A percentile compares a stretch with the other conserved stretches of the same genome.
Evolutionary conservation across 768 basidiomycete genomes (phyloP).

Genomic region (Naematelia encephala): DNA sequence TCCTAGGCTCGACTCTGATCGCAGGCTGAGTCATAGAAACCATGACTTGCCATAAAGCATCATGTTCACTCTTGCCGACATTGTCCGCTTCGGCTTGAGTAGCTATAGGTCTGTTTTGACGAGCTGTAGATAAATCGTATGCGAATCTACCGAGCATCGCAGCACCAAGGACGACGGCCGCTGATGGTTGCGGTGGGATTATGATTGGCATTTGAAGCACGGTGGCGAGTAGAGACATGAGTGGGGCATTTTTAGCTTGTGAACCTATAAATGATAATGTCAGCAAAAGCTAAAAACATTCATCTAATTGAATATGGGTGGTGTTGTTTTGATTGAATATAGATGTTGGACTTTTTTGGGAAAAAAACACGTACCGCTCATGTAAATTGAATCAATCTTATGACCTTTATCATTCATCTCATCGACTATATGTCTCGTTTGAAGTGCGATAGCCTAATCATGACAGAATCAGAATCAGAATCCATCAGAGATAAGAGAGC

Average conservation of each 20-base stretch:
- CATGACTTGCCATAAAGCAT: constrained; percentile 88
- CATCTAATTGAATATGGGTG: too few relatives aligned
- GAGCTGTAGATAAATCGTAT: constrained; percentile 55
- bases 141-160: constrained; percentile 93
- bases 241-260: constrained; percentile 79
- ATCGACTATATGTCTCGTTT: constrained; percentile 90
- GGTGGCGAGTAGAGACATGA: constrained; percentile 88
- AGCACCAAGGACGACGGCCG: constrained; percentile 84
- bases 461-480: constrained; percentile 1
- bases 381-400: constrained; percentile 74
- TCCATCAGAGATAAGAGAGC: background rate
- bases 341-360: background rate
- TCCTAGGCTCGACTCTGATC: constrained; percentile 64
- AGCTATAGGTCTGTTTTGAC: constrained; percentile 49
- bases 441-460: constrained; percentile 74
- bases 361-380: constrained; percentile 57
- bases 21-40: constrained; percentile 91
- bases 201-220: constrained; percentile 77
- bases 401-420: constrained; percentile 85
- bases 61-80: constrained; percentile 57
- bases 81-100: constrained; percentile 51
- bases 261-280: constrained; percentile 58
- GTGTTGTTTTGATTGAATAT: background rate
- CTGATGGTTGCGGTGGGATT: constrained; percentile 69
- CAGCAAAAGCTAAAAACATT: too few relatives aligned